These are phyloP conservation scores for Magnaporthiopsis incrustans DNA, from an alignment of 2,329 filamentous ascomycete genomes.

Conservation along the genomic window DNA sequence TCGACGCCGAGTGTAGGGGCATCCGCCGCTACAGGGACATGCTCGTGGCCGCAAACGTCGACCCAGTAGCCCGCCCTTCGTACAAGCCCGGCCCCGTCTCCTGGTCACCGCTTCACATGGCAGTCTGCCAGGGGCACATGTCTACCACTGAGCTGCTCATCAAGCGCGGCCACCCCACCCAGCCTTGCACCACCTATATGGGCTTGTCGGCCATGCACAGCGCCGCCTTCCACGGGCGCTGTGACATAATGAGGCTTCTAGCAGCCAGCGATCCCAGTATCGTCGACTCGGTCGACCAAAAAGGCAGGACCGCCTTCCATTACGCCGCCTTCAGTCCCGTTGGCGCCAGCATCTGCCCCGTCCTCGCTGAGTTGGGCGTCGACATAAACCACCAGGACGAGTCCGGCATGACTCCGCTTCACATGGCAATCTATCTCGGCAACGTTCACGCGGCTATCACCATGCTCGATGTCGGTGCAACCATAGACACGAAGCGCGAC, in stretches of 20 bases:
- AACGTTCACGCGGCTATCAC: constrained; percentile 2
- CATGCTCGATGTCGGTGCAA: constrained; percentile 1
- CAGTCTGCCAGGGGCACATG: neutral
- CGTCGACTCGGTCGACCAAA: neutral
- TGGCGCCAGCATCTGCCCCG: neutral
- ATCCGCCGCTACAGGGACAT: neutral
- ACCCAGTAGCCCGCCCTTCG: neutral
- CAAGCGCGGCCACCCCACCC: neutral
- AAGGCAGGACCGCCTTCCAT: neutral
- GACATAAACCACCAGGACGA: neutral
- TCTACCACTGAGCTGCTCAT: constrained; percentile 5
- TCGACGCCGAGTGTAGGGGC: neutral
- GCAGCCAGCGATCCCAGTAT: neutral
- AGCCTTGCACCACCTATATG: neutral
- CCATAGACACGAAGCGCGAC: neutral
- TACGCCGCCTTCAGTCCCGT: neutral
- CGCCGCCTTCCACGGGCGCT: constrained; percentile 1
- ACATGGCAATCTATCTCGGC: neutral
- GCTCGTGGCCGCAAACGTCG: neutral
- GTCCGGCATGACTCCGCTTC: neutral
- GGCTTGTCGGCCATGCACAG: neutral
- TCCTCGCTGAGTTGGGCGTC: neutral
- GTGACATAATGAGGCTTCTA: neutral
- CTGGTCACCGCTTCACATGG: neutral
- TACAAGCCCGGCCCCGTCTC: neutral